Conservation (phyloP, 805 yeast species). For the Pichia kluyveri region DNA sequence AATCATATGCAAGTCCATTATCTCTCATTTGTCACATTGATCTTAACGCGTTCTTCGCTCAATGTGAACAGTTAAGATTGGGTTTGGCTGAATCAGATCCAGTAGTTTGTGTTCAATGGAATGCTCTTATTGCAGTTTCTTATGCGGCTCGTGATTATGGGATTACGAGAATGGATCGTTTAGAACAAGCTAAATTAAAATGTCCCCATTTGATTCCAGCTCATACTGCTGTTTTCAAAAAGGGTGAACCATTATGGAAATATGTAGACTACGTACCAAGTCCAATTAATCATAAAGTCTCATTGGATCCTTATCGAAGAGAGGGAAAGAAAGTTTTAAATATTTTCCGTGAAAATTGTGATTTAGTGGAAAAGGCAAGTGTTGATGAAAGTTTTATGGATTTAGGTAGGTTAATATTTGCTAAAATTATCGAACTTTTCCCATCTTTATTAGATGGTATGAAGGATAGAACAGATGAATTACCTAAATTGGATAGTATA, state of each 20-base stretch:
- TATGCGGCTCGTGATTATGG: constrained; percentile 86
- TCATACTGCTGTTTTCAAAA: constrained; percentile 89
- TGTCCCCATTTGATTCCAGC: constrained; percentile 73
- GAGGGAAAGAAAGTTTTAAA: constrained; percentile 74
- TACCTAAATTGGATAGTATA: constrained; percentile 38
- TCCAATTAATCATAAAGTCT: constrained; percentile 67
- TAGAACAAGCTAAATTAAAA: constrained; percentile 58
- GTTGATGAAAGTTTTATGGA: constrained; percentile 91
- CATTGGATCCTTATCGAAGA: constrained; percentile 83
- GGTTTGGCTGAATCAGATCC: constrained; percentile 63
- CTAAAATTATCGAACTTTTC: constrained; percentile 31
- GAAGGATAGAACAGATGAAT: constrained; percentile 10
- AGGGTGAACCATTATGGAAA: constrained; percentile 80
- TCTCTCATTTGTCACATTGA: constrained; percentile 82
- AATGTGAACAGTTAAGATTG: constrained; percentile 75
- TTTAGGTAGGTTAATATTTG: constrained; percentile 56
- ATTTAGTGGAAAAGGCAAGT: constrained; percentile 82
- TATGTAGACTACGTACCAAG: constrained; percentile 53
- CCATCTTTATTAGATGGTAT: constrained; percentile 33
- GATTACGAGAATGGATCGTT: constrained; percentile 64
- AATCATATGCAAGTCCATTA: constrained; percentile 55
- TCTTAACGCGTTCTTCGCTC: constrained; percentile 93
- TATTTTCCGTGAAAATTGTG: constrained; percentile 53
- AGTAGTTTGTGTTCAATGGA: constrained; percentile 93
- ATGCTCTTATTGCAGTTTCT: constrained; percentile 77